Evolutionary conservation across 202 grass and related monocot genomes (phyloP), one percentile per base, ranked within the genome.

Genomic region (Musa balbisiana): DNA sequence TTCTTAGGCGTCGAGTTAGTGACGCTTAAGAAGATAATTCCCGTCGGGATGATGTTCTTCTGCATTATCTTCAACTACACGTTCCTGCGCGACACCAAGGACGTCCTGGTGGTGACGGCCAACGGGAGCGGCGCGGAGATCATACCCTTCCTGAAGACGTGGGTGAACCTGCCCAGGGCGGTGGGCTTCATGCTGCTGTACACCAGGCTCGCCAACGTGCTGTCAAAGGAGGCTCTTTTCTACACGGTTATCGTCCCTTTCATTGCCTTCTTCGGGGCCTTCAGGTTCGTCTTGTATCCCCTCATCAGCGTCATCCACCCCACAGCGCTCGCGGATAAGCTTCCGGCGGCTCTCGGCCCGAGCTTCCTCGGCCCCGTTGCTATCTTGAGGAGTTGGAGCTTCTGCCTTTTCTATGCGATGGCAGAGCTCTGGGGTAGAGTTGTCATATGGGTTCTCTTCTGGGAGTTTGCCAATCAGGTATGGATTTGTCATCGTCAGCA

Each of bases 1-100:
- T 86, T 97, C 56, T 78, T 97, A 0, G 88, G 94, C 29, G 64
- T 97, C 3, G 94, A 98, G 76, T 59, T 84, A 1, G 29, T 29
- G 66, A 93, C 94, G 60, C 82, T 98, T n/a, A 93, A 91, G 81
- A 98, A 93, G 86, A 93, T 98, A 64, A 79, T 93, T 23, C 94
- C 90, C 11, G 84, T 98, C 53, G 94, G 94, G 10, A 76, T 93
- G 67, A 98, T 98, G 94, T 98, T 98, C 91, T 94, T 98, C 83
- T 98, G 88, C 67, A 98, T 94, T 67, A 91, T 94, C 15, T 98
- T 98, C 88, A 98, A 98, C 80, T 98, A 94, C 85, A 98, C 88
- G 58, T 92, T 98, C 85, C 85, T 98, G 55, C 83, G 94, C 52
- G 94, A 94, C 82, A 98, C 91, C 63, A 94, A 98, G 84, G 94